Conservation (phyloP, 169 alveolate species). For the Plasmodium fragile region DNA sequence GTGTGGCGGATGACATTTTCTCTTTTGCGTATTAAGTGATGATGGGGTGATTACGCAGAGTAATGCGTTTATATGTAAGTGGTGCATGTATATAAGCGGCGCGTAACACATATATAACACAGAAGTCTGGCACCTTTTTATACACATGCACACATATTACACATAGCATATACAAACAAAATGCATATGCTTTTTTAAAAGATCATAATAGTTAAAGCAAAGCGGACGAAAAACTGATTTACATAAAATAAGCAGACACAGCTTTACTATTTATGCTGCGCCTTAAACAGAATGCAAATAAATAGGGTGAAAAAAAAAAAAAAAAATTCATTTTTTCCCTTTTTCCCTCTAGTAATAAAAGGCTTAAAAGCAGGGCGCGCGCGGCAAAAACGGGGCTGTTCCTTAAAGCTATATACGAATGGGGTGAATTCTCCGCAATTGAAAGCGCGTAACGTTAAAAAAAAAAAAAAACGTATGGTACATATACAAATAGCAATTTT, state of each 20-base stretch:
- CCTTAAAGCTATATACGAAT: conserved; percentile 13
- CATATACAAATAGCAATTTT: not conserved
- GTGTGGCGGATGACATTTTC: conserved; percentile 77
- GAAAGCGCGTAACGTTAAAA: not conserved
- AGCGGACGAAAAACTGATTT: not conserved
- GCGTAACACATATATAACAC: not conserved
- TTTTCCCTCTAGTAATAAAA: not conserved
- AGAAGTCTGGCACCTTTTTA: not conserved
- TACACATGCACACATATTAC: not conserved
- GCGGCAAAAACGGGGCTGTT: not conserved
- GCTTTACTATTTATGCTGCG: not conserved
- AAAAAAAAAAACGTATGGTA: conserved; percentile 3
- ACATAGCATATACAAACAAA: not conserved
- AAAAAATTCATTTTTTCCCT: not conserved
- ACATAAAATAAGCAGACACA: not conserved
- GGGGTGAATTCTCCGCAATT: not conserved
- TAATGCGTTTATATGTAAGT: not conserved
- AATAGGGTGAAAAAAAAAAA: not conserved
- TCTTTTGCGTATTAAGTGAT: not conserved
- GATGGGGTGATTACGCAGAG: not conserved
- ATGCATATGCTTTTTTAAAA: not conserved
- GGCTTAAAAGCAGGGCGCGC: not conserved
- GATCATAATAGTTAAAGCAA: conserved; percentile 6
- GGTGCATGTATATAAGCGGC: not conserved
- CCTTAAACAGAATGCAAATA: not conserved